These are phyloP conservation scores for Trichothecium roseum DNA, from an alignment of 2,329 filamentous ascomycete species.

Conservation along the genomic window DNA sequence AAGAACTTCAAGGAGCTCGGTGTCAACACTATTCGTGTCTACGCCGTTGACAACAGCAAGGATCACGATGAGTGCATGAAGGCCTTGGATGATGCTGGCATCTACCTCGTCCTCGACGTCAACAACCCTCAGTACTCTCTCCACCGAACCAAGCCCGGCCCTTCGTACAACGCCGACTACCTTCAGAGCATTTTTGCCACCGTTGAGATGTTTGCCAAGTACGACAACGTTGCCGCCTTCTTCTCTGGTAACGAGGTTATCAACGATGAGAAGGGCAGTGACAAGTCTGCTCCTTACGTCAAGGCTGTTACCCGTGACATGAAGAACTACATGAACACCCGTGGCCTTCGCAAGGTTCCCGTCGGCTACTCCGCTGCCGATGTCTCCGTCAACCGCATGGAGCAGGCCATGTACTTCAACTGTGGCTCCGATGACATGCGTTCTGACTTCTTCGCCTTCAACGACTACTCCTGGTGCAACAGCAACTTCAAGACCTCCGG, in stretches of 20 bases:
- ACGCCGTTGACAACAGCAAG: constrained; percentile 79
- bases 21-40: constrained; percentile 85
- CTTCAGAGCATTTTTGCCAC: constrained; percentile 80
- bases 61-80: constrained; percentile 82
- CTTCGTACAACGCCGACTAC: constrained; percentile 80
- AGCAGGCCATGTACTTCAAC: constrained; percentile 90
- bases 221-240: constrained; percentile 79
- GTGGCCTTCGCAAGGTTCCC: constrained; percentile 55
- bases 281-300: constrained; percentile 59
- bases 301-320: constrained; percentile 73
- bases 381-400: constrained; percentile 72
- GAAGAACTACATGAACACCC: constrained; percentile 55
- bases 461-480: constrained; percentile 83
- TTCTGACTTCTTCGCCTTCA: constrained; percentile 82
- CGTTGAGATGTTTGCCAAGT: constrained; percentile 72
- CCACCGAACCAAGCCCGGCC: constrained; percentile 65
- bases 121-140: constrained; percentile 85
- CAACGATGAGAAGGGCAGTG: constrained; percentile 54
- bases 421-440: constrained; percentile 76
- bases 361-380: constrained; percentile 73
- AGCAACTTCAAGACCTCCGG: constrained; percentile 60
- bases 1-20: constrained; percentile 73
- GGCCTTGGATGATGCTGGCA: constrained; percentile 68
- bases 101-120: constrained; percentile 86
- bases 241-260: constrained; percentile 77